Evolutionary conservation across 768 basidiomycete species (phyloP).

Genomic region (Mycena haematopus): DNA sequence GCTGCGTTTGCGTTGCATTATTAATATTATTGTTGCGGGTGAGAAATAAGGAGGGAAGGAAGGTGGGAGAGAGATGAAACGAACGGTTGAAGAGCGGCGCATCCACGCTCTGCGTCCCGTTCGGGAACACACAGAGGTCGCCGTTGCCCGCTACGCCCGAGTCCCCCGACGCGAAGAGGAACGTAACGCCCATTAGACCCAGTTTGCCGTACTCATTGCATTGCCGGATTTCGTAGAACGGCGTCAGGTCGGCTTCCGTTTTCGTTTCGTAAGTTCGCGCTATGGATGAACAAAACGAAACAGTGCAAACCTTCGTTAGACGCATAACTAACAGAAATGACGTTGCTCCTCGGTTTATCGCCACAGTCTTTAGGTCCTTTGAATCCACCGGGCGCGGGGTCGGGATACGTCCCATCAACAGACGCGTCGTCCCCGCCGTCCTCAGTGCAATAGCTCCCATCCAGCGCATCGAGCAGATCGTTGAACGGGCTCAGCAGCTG

Average conservation of each 20-base stretch:
- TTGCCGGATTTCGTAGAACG: not conserved
- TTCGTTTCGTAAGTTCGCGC: no score
- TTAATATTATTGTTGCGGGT: not conserved
- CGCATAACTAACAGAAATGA: not conserved
- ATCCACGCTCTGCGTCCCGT: conserved; percentile 4
- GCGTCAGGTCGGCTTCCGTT: not conserved
- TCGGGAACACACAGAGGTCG: not conserved
- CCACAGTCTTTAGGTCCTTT: not conserved
- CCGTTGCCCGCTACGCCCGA: conserved; percentile 1
- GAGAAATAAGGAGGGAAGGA: not conserved
- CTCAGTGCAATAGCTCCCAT: conserved; percentile 11
- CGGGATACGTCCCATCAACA: not conserved
- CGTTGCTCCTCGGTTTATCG: not conserved
- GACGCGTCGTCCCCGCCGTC: conserved; percentile 14
- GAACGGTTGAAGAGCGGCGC: conserved; percentile 1
- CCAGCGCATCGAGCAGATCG: conserved; percentile 10
- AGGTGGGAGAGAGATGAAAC: not conserved
- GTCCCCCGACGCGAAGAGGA: conserved; percentile 1
- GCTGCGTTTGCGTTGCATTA: not conserved
- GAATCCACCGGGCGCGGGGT: not conserved
- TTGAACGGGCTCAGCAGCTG: not conserved
- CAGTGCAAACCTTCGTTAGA: conserved; percentile 1
- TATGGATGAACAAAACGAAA: not conserved
- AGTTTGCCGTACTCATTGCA: conserved; percentile 11
- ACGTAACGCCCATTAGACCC: not conserved